phyloP scores from a whole-genome alignment of 345 rosid species.

The Citrus glauca region DNA sequence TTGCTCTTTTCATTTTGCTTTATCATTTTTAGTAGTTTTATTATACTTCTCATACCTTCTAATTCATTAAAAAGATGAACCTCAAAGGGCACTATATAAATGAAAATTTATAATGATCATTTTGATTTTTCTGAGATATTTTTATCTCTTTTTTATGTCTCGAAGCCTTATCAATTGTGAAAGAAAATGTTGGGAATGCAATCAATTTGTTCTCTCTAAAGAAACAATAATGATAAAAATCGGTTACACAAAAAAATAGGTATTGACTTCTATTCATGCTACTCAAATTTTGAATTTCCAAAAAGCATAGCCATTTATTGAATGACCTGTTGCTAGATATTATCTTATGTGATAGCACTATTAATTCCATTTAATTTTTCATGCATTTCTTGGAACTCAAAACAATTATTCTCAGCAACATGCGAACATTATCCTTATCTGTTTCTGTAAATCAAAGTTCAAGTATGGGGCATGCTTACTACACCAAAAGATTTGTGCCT shows the following conservation, averaged over 20 bases:
- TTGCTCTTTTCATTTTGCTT: no score
- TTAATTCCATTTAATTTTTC: not conserved
- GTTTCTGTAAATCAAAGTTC: not conserved
- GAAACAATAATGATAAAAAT: no score
- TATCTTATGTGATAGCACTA: not conserved
- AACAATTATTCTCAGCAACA: not conserved
- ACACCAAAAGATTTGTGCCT: not conserved
- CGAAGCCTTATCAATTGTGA: not conserved
- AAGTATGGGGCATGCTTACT: not conserved
- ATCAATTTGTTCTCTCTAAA: not conserved
- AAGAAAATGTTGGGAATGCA: not conserved
- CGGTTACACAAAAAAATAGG: not conserved
- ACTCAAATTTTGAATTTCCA: not conserved
- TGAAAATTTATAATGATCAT: not conserved
- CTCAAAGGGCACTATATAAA: not conserved
- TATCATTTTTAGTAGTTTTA: not conserved
- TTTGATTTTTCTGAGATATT: not conserved
- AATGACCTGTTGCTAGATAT: not conserved
- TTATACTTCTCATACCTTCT: no score
- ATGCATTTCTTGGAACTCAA: not conserved
- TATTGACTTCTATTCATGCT: slow-evolving; percentile 2
- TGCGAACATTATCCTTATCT: not conserved
- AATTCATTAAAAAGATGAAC: not conserved
- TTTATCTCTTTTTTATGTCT: not conserved
- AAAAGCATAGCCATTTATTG: not conserved